A percentile compares a stretch with the other conserved stretches of the same genome.
These are phyloP conservation scores for Blastocystis sp. DNA, from an alignment of 352 stramenopile genomes.

Conservation along the genomic window DNA sequence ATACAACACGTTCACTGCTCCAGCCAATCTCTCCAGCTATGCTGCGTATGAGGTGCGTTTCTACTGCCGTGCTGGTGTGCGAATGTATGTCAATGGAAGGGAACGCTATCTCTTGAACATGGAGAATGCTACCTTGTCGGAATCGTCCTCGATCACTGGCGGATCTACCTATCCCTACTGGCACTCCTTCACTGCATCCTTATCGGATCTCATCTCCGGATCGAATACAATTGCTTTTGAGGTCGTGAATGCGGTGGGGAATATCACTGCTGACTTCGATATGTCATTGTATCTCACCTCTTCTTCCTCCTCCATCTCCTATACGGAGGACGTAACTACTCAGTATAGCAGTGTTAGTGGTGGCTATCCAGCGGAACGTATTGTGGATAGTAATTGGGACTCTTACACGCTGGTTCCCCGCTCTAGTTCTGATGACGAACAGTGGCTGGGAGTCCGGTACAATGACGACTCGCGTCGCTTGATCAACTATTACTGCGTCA, in stretches of 20 bases:
- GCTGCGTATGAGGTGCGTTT: neutral
- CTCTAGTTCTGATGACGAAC: neutral
- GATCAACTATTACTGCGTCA: conserved; percentile 35
- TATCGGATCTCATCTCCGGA: neutral
- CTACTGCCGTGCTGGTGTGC: conserved; percentile 38
- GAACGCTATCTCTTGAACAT: conserved; percentile 29
- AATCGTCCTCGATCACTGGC: neutral
- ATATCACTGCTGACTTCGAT: conserved; percentile 36
- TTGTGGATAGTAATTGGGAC: conserved; percentile 21
- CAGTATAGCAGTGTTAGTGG: neutral
- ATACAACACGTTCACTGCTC: neutral
- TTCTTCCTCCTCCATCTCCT: neutral
- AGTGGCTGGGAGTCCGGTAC: conserved; percentile 37
- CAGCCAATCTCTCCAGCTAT: neutral
- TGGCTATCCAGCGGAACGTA: neutral
- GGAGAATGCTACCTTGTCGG: neutral
- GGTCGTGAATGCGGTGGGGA: conserved; percentile 17
- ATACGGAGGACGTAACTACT: conserved; percentile 17
- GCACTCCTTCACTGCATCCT: conserved; percentile 8
- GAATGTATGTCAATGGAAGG: conserved; percentile 39
- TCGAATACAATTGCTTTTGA: conserved; percentile 43
- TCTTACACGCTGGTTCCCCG: conserved; percentile 42
- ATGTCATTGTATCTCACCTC: conserved; percentile 21
- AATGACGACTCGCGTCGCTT: neutral
- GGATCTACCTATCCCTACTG: conserved; percentile 41